Conservation (phyloP, 1,284 basidiomycete species). For the Leccinum angustisporum region DNA sequence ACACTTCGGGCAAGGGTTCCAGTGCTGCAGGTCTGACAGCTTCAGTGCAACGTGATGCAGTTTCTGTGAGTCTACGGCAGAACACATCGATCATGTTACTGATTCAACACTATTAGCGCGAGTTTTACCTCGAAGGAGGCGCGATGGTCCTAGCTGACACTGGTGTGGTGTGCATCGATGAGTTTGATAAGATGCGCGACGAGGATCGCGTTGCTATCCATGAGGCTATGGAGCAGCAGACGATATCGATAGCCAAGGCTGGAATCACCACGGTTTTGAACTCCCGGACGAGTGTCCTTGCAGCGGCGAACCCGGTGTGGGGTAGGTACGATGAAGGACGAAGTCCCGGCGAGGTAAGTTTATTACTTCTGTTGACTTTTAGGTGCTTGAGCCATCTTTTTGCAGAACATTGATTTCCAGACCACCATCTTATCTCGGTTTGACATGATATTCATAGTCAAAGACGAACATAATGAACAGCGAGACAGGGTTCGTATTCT, state of each 20-base stretch:
- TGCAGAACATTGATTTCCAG: slow-evolving; percentile 95
- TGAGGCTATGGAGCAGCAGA: slow-evolving; percentile 99
- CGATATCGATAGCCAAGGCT: slow-evolving; percentile 99
- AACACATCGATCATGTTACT: slow-evolving; percentile 1
- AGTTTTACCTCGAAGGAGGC: slow-evolving; percentile 98
- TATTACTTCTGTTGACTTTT: background rate
- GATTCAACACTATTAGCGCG: slow-evolving; percentile 57
- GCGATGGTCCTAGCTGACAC: slow-evolving; percentile 99
- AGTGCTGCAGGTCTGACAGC: slow-evolving; percentile 98
- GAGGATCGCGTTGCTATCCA: slow-evolving; percentile 99
- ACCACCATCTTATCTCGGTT: slow-evolving; percentile 98
- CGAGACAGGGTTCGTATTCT: slow-evolving; percentile 72
- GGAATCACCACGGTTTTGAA: slow-evolving; percentile 99
- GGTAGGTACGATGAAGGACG: slow-evolving; percentile 98
- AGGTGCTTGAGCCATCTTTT: background rate
- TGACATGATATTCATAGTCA: slow-evolving; percentile 99
- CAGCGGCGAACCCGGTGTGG: slow-evolving; percentile 98
- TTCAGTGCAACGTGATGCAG: slow-evolving; percentile 92
- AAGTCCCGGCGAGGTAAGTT: slow-evolving; percentile 86
- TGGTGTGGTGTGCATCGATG: slow-evolving; percentile 98
- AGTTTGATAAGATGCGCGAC: slow-evolving; percentile 99
- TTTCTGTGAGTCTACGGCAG: slow-evolving; percentile 62
- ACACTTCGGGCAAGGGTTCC: slow-evolving; percentile 97
- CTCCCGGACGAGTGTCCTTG: slow-evolving; percentile 93
- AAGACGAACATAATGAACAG: slow-evolving; percentile 95